Conservation (phyloP, 768 basidiomycete species). For the Mycena haematopus region DNA sequence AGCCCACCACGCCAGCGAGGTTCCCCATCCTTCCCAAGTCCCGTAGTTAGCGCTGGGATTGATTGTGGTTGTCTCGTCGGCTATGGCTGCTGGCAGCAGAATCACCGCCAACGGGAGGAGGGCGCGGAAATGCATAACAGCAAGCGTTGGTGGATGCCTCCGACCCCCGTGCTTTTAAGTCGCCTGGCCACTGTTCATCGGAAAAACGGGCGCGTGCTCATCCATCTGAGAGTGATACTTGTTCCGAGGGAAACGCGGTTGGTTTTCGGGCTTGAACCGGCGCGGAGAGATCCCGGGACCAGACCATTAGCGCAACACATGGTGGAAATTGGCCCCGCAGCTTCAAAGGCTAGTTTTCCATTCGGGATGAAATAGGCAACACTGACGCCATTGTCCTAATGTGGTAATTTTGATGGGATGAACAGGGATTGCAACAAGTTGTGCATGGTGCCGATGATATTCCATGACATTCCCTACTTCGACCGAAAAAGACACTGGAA, state of each 20-base stretch:
- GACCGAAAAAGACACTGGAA: too few species aligned
- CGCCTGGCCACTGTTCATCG: constrained; percentile 8
- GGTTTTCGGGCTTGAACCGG: constrained; percentile 2
- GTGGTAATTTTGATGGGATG: too few species aligned
- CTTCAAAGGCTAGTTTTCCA: too few species aligned
- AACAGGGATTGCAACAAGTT: too few species aligned
- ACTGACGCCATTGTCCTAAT: too few species aligned
- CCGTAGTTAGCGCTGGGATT: constrained; percentile 24
- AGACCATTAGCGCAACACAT: too few species aligned
- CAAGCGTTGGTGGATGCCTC: neutral
- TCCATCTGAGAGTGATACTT: constrained; percentile 4
- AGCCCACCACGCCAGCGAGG: constrained; percentile 31
- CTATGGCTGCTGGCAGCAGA: constrained; percentile 17
- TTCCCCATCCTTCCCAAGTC: constrained; percentile 32
- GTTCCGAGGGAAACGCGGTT: constrained; percentile 8
- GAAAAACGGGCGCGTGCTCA: constrained; percentile 21
- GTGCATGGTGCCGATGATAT: too few species aligned
- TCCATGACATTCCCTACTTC: too few species aligned
- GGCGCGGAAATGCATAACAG: constrained; percentile 4
- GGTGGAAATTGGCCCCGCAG: neutral
- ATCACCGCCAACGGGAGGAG: constrained; percentile 12
- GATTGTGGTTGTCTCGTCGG: constrained; percentile 23
- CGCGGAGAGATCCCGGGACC: constrained; percentile 1
- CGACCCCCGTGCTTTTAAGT: constrained; percentile 17
- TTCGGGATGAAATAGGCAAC: too few species aligned